Evolutionary conservation across 2,329 filamentous ascomycete genomes (phyloP).

Genomic region (Scopulariopsis brevicaulis): DNA sequence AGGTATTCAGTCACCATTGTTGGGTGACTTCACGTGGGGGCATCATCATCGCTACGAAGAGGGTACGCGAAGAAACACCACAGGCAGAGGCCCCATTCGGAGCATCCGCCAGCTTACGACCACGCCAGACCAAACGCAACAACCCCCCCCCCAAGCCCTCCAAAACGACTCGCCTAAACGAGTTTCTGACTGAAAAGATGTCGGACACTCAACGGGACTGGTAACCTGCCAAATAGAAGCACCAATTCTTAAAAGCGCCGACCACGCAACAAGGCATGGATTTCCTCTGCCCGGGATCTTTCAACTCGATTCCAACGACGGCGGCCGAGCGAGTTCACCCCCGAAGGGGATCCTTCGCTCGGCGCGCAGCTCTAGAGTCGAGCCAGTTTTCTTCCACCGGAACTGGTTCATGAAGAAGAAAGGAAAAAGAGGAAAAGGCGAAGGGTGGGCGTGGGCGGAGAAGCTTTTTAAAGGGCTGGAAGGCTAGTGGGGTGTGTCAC

Average conservation of each 20-base stretch:
- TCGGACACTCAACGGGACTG: constrained; percentile 56
- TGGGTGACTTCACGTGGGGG: too few relatives aligned
- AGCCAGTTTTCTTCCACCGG: constrained; percentile 45
- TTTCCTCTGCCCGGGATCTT: constrained; percentile 43
- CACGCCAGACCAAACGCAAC: neutral
- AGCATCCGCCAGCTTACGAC: too few relatives aligned
- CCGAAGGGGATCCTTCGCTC: neutral
- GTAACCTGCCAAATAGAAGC: constrained; percentile 32
- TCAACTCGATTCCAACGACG: constrained; percentile 39
- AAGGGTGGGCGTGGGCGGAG: neutral
- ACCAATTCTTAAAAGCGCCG: constrained; percentile 56
- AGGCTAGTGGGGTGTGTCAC: neutral
- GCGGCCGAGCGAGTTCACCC: constrained; percentile 4
- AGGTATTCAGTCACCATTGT: too few relatives aligned
- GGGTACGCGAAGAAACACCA: too few relatives aligned
- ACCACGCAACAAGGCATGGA: constrained; percentile 12
- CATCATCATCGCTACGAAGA: too few relatives aligned
- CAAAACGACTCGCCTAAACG: constrained; percentile 1
- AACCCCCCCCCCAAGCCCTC: neutral
- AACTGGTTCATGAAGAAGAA: constrained; percentile 28
- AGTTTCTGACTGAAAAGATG: constrained; percentile 21
- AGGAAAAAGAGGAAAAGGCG: constrained; percentile 19
- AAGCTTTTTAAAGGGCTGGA: neutral
- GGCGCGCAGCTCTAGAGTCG: constrained; percentile 15
- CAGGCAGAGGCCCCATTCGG: too few relatives aligned